Evolutionary conservation across 371 early-diverging fungal genomes (phyloP), one percentile per base, ranked within the genome.

Genomic region (Syncephalastrum sp.): DNA sequence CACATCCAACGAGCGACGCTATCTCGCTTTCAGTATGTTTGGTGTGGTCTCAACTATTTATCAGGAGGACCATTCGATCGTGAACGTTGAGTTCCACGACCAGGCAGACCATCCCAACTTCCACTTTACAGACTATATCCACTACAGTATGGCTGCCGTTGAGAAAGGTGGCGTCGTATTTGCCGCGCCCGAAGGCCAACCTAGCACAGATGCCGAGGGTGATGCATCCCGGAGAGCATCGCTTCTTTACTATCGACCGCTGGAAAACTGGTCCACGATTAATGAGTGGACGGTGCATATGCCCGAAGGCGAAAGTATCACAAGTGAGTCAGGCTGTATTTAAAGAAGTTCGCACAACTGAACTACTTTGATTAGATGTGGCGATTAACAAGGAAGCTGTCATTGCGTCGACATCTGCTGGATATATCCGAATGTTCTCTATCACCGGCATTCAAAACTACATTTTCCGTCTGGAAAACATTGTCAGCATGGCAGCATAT

Each of bases 71-170:
- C 84, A 89, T 64, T 82, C 85, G 3, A 85, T 89, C 4, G 68
- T 96, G 38, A 87, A 90, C 59, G 89, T 96, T 3, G 91, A 91
- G 48, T 94, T 91, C 56, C 90, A 93, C 63, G 95, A 97, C 75
- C 85, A 91, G 59, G 73, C 89, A 5, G 56, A 77, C 16, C 75
- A 84, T 49, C 81, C 91, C 21, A 88, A 91, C 54, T 87, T 90
- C 53, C 88, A 90, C 58, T 94, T 97, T 51, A 82, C 86, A 1
- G 95, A 97, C 61, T 78, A 79, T 53, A 70, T 74, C 54, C 81
- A 85, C 29, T 93, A 81, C 69, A 76, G 85, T 1, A 79, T 95
- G 83, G 93, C 89, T 0, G 77, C 91, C 45, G 65, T 92, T 21
- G 77, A 84, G 45, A 64, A 68, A 16, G 59, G 75, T 1, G 97